phyloP scores from a whole-genome alignment of 257 asterid genomes.

The Cynanchum wilfordii region DNA sequence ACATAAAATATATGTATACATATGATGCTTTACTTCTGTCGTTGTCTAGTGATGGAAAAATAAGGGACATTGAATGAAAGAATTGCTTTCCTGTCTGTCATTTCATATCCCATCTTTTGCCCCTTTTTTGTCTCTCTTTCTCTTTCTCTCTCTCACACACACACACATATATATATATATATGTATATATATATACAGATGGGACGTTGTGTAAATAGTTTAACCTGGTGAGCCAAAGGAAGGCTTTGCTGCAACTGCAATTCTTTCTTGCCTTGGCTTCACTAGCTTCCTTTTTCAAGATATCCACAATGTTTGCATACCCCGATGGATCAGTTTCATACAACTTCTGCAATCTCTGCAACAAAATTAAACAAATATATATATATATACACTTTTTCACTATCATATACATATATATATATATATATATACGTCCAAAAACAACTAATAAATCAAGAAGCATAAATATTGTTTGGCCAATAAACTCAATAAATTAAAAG shows the following conservation, averaged over 20 bases:
- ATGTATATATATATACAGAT: too few relatives aligned
- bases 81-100: not conserved
- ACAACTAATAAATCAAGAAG: too few relatives aligned
- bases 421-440: too few relatives aligned
- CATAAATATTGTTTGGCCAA: too few relatives aligned
- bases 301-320: conserved; percentile 68
- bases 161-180: too few relatives aligned
- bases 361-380: not conserved
- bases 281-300: conserved; percentile 54
- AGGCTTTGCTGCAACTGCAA: conserved; percentile 66
- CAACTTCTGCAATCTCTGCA: conserved; percentile 67
- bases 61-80: not conserved
- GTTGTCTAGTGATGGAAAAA: not conserved
- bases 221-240: conserved; percentile 90
- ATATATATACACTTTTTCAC: not conserved
- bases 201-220: too few relatives aligned
- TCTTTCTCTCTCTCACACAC: too few relatives aligned
- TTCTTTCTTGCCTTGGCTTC: conserved; percentile 59
- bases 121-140: too few relatives aligned
- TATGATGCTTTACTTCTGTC: not conserved
- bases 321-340: conserved; percentile 56
- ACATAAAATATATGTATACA: too few relatives aligned
- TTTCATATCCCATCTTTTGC: not conserved
- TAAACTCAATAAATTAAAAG: too few relatives aligned
- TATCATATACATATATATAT: not conserved